Percentiles rank a stretch among this genome's conserved stretches.
These are phyloP conservation scores for Pythium sukuiense DNA, from an alignment of 352 stramenopile species.

Conservation along the genomic window DNA sequence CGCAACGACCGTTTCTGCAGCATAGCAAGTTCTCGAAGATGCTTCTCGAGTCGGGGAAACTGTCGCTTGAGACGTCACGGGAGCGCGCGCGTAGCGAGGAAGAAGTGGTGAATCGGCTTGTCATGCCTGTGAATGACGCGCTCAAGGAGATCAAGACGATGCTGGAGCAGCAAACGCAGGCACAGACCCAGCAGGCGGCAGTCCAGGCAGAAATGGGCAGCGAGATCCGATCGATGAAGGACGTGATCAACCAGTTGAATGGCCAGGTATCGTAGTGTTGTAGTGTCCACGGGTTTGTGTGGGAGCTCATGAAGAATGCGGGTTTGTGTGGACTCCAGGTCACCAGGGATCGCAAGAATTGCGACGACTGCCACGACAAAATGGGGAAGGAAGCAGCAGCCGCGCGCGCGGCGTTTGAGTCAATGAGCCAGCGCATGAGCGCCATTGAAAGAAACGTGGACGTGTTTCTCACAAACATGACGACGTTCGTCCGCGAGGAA, in stretches of 20 bases:
- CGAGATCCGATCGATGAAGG: constrained; percentile 14
- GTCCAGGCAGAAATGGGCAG: neutral
- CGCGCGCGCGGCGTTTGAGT: constrained; percentile 19
- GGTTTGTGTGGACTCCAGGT: constrained; percentile 11
- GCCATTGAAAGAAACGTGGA: constrained; percentile 34
- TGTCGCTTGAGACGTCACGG: neutral
- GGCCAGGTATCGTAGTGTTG: constrained; percentile 1
- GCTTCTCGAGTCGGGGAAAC: neutral
- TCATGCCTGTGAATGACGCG: constrained; percentile 4
- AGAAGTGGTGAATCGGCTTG: constrained; percentile 7
- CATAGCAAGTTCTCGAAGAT: constrained; percentile 14
- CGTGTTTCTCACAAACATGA: constrained; percentile 29
- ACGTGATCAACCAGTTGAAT: neutral
- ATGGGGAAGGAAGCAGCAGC: constrained; percentile 22
- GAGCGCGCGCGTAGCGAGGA: constrained; percentile 10
- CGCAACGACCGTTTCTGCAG: neutral
- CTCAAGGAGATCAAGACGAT: constrained; percentile 17
- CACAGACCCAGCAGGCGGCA: neutral
- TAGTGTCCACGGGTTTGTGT: neutral
- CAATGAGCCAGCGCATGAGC: constrained; percentile 25
- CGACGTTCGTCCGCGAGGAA: constrained; percentile 27
- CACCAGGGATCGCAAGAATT: constrained; percentile 15
- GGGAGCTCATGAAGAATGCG: neutral
- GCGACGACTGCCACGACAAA: constrained; percentile 27
- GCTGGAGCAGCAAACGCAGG: constrained; percentile 4